Percentiles rank a stretch among this genome's conserved stretches.
Conservation (phyloP, 345 rosid genomes). For the Erodium maritimum region DNA sequence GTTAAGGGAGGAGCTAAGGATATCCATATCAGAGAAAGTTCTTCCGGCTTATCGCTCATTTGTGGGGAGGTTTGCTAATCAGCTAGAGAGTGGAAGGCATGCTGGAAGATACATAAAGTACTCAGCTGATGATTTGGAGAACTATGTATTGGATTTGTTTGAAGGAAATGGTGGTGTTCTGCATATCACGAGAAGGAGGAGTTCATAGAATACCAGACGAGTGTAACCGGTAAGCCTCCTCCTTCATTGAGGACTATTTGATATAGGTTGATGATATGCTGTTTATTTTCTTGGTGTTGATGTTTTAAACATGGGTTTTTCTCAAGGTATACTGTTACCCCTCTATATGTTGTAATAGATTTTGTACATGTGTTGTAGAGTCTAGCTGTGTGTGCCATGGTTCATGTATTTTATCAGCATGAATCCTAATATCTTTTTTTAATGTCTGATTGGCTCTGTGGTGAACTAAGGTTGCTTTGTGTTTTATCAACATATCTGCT, state of each 20-base stretch:
- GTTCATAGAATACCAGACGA: background rate
- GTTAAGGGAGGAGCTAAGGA: constrained; percentile 75
- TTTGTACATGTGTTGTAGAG: constrained; percentile 47
- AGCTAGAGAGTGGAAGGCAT: constrained; percentile 62
- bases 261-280: constrained; percentile 28
- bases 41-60: constrained; percentile 75
- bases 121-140: constrained; percentile 22
- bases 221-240: constrained; percentile 6
- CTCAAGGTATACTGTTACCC: constrained; percentile 26
- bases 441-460: too few species aligned
- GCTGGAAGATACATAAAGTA: constrained; percentile 79
- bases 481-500: too few species aligned
- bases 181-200: too few species aligned
- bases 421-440: too few species aligned
- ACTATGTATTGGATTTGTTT: too few species aligned
- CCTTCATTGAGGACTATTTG: constrained; percentile 5
- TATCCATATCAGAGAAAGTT: constrained; percentile 71
- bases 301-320: constrained; percentile 35
- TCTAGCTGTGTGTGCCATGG: constrained; percentile 4
- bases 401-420: too few species aligned
- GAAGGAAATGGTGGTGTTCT: too few species aligned
- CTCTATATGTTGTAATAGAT: constrained; percentile 5
- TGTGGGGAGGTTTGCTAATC: constrained; percentile 58
- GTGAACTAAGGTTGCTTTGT: too few species aligned
- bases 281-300: constrained; percentile 19